These are phyloP conservation scores for Parachaetomium inaequale DNA, from an alignment of 495 filamentous ascomycete species.

Conservation along the genomic window DNA sequence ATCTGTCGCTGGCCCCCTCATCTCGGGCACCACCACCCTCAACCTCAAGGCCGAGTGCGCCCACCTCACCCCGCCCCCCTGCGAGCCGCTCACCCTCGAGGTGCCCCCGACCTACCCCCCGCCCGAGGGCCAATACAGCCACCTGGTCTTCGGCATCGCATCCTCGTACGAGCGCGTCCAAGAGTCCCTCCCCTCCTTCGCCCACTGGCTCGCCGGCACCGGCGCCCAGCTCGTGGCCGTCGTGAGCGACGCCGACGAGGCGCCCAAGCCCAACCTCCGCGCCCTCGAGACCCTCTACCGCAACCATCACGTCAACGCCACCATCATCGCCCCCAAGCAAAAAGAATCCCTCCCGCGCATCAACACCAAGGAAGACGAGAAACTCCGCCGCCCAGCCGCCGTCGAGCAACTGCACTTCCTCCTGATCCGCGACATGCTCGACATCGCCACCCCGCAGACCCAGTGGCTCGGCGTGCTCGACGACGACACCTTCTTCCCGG, in stretches of 20 bases:
- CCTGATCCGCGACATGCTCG: slow-evolving; percentile 54
- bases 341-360: slow-evolving; percentile 41
- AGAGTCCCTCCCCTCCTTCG: slow-evolving; percentile 52
- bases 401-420: slow-evolving; percentile 63
- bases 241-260: slow-evolving; percentile 46
- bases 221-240: slow-evolving; percentile 54
- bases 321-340: slow-evolving; percentile 45
- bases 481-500: slow-evolving; percentile 72
- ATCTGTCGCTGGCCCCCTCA: slow-evolving; percentile 34
- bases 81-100: slow-evolving; percentile 30
- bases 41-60: slow-evolving; percentile 31
- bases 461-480: slow-evolving; percentile 64
- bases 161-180: slow-evolving; percentile 55
- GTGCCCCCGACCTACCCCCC: slow-evolving; percentile 35
- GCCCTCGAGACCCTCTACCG: slow-evolving; percentile 30
- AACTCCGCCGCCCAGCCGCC: slow-evolving; percentile 5
- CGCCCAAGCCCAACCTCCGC: slow-evolving; percentile 12
- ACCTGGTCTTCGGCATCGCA: slow-evolving; percentile 55
- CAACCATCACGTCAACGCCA: slow-evolving; percentile 50
- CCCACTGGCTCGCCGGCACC: slow-evolving; percentile 60
- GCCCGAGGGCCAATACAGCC: slow-evolving; percentile 18
- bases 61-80: slow-evolving; percentile 21
- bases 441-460: slow-evolving; percentile 51
- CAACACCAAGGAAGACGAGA: background rate
- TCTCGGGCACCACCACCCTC: slow-evolving; percentile 29